Conservation (phyloP, 495 filamentous ascomycete species). For the Penicillium bialowiezense region DNA sequence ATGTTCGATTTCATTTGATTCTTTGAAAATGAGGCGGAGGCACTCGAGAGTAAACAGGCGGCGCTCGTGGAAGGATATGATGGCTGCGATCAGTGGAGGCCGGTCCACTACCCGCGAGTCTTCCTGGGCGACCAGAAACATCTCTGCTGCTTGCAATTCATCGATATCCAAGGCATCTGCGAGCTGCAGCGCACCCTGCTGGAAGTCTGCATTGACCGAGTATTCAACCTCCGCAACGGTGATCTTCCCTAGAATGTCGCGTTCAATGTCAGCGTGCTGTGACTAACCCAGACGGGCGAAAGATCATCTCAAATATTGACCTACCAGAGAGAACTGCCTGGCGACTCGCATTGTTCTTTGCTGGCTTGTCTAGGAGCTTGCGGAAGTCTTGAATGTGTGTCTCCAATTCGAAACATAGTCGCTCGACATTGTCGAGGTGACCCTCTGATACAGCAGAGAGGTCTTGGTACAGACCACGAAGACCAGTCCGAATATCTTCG, state of each 20-base stretch:
- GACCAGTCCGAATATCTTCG: constrained; percentile 58
- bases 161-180: constrained; percentile 88
- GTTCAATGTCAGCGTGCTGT: constrained; percentile 29
- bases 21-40: constrained; percentile 69
- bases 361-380: constrained; percentile 71
- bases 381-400: constrained; percentile 67
- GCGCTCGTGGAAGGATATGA: constrained; percentile 81
- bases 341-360: constrained; percentile 66
- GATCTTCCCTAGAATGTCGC: constrained; percentile 59
- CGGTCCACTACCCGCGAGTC: constrained; percentile 64
- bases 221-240: constrained; percentile 69
- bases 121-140: constrained; percentile 66
- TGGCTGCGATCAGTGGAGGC: constrained; percentile 64
- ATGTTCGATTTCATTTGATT: constrained; percentile 58
- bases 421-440: constrained; percentile 58
- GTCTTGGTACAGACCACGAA: constrained; percentile 77
- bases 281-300: not conserved
- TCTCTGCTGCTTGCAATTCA: constrained; percentile 74
- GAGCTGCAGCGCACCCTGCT: constrained; percentile 71
- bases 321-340: constrained; percentile 55
- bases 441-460: constrained; percentile 64
- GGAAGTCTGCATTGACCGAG: constrained; percentile 80
- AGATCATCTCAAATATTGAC: not conserved
- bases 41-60: constrained; percentile 78
- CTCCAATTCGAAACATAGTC: constrained; percentile 65